Evolutionary conservation across 2,329 filamentous ascomycete genomes (phyloP), one percentile per base, ranked within the genome.

Genomic region (Didymella pinodella): DNA sequence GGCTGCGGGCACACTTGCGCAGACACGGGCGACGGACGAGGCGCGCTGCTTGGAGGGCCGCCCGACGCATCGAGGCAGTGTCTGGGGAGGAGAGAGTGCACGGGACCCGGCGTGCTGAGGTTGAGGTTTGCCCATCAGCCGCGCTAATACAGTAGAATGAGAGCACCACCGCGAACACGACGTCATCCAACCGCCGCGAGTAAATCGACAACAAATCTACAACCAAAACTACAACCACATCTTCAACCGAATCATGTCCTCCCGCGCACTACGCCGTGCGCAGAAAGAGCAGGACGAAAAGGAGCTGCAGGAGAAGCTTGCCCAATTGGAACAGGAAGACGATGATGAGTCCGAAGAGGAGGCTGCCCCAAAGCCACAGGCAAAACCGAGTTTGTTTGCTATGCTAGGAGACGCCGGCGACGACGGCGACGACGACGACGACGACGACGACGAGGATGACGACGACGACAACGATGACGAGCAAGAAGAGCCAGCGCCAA

Each of bases 61-160:
- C 89, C 80, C 88, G 89, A 86, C 89, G 89, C 90, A 93, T 93
- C 81, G 81, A 66, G 62, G 62, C 61, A 56, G 54, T 40, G 18
- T 11, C n/a, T 40, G 36, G 36, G 36, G 36, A 38, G n/a, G 20
- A 18, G 11, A 40, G 4, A 20, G 36, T 40, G 49, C 59, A 46
- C 26, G 41, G 14, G 26, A 16, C 18, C 36, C 36, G 11, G n/a
- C 7, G 32, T n/a, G 16, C 32, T 36, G 32, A 16, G 7, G 16
- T 16, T n/a, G n/a, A n/a, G n/a, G n/a, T n/a, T n/a, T n/a, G 36
- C 36, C 36, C 20, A 40, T 40, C 36, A 40, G n/a, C 20, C 36
- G 16, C 36, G 20, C 36, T 40, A 40, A 12, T 3, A 40, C 18
- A 18, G 18, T 18, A 18, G 18, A 18, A 18, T 7, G 16, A 36